Percentiles rank a stretch among this genome's conserved stretches.
Evolutionary conservation across 169 alveolate species (phyloP).

Genomic region (Toxoplasma gondii): DNA sequence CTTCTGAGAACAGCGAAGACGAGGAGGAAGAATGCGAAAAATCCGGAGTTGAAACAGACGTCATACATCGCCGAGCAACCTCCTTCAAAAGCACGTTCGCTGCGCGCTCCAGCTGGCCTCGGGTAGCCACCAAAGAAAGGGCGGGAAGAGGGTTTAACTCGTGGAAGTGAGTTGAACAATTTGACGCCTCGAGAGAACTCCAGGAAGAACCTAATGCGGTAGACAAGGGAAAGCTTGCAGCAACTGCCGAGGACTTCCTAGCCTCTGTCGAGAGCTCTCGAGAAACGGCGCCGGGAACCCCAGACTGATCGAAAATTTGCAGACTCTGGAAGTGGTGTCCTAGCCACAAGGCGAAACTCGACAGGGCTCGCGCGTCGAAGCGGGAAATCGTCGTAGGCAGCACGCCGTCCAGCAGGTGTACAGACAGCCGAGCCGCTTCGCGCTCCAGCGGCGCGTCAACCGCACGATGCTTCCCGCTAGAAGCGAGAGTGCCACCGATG

Average conservation of each 20-base stretch:
- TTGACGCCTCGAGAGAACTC: not conserved
- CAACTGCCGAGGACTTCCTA: not conserved
- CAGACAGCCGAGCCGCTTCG: not conserved
- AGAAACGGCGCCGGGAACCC: not conserved
- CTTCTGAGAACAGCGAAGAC: not conserved
- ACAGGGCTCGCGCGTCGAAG: not conserved
- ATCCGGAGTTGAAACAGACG: not conserved
- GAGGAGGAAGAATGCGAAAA: not conserved
- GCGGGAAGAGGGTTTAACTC: not conserved
- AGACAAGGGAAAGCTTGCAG: not conserved
- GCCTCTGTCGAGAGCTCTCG: not conserved
- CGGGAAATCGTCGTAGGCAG: not conserved
- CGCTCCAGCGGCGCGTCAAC: not conserved
- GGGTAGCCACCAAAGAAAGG: not conserved
- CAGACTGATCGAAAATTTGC: not conserved
- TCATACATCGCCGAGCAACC: not conserved
- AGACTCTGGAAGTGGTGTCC: not conserved
- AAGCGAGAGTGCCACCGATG: no score
- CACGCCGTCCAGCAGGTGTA: slow-evolving; percentile 17
- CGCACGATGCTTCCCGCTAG: not conserved
- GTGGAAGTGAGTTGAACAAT: not conserved
- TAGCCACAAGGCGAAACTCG: slow-evolving; percentile 24
- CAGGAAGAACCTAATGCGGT: not conserved
- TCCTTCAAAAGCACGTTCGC: not conserved
- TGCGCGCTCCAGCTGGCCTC: slow-evolving; percentile 21